A percentile compares a stretch with the other conserved stretches of the same genome.
These are phyloP conservation scores for Podosphaera aphanis DNA, from an alignment of 2,329 filamentous ascomycete genomes.

Conservation along the genomic window DNA sequence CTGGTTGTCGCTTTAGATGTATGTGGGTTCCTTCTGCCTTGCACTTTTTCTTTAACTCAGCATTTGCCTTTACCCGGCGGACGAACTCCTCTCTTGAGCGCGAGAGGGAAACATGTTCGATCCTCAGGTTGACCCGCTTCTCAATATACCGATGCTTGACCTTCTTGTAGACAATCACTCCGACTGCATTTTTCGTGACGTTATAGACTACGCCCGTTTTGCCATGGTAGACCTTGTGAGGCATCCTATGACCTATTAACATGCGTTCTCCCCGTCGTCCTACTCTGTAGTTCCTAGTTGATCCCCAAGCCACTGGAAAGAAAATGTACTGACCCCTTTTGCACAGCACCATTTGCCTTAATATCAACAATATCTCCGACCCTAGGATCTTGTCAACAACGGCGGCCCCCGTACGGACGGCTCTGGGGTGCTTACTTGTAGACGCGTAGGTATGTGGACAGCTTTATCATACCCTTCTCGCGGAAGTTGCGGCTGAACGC, in stretches of 20 bases:
- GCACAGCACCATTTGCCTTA: conserved; percentile 85
- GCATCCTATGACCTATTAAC: conserved; percentile 2
- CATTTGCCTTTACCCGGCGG: conserved; percentile 88
- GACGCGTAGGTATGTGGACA: conserved; percentile 83
- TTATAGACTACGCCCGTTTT: conserved; percentile 94
- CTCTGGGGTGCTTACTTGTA: conserved; percentile 44
- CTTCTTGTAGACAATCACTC: conserved; percentile 98
- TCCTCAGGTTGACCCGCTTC: conserved; percentile 98
- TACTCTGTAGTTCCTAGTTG: too few species aligned
- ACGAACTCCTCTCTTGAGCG: conserved; percentile 94
- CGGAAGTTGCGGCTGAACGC: conserved; percentile 69
- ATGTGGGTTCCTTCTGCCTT: conserved; percentile 72
- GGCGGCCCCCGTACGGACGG: background rate
- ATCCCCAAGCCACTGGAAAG: too few species aligned
- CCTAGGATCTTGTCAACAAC: conserved; percentile 28
- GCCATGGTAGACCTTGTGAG: conserved; percentile 5
- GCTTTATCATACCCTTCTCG: conserved; percentile 78
- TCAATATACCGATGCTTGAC: conserved; percentile 99
- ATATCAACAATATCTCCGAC: conserved; percentile 98
- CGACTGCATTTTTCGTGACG: conserved; percentile 92
- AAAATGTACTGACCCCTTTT: conserved; percentile 63
- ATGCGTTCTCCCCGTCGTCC: too few species aligned
- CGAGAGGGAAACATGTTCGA: conserved; percentile 90
- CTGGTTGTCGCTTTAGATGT: conserved; percentile 79
- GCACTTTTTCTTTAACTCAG: conserved; percentile 74